A percentile compares a stretch with the other conserved stretches of the same genome.
Evolutionary conservation across 306 rosid genomes (phyloP).

Genomic region (Myrica gale): DNA sequence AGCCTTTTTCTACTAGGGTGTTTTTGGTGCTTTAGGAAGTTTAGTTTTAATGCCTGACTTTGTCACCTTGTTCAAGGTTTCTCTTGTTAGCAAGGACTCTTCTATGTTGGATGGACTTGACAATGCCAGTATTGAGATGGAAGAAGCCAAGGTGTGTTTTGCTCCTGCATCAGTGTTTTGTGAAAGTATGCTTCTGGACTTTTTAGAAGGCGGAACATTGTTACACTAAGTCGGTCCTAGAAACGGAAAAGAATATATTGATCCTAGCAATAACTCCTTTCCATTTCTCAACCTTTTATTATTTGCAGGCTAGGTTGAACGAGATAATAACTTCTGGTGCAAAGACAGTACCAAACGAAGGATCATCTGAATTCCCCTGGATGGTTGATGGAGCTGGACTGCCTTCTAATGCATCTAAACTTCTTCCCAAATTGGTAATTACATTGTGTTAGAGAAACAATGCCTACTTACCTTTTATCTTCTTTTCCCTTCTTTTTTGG

Average conservation of each 20-base stretch:
- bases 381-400: constrained; percentile 85
- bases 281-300: constrained; percentile 10
- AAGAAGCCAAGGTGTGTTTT: constrained; percentile 73
- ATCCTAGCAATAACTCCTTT: constrained; percentile 22
- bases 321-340: constrained; percentile 62
- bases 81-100: constrained; percentile 97
- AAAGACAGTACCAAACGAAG: constrained; percentile 42
- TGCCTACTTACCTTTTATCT: constrained; percentile 11
- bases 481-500: neutral
- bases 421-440: constrained; percentile 79
- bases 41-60: constrained; percentile 36
- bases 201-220: too few relatives aligned
- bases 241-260: neutral
- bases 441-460: constrained; percentile 18
- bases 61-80: constrained; percentile 57
- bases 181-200: neutral
- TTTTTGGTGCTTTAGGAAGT: constrained; percentile 25
- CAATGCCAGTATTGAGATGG: constrained; percentile 91
- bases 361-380: constrained; percentile 65
- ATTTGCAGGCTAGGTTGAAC: constrained; percentile 73
- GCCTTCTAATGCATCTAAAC: constrained; percentile 73
- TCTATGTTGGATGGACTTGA: constrained; percentile 99
- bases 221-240: too few relatives aligned
- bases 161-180: neutral
- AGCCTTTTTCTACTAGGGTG: constrained; percentile 22